These are phyloP conservation scores for Cyberlindnera veronae DNA, from an alignment of 805 yeast genomes.

Conservation along the genomic window DNA sequence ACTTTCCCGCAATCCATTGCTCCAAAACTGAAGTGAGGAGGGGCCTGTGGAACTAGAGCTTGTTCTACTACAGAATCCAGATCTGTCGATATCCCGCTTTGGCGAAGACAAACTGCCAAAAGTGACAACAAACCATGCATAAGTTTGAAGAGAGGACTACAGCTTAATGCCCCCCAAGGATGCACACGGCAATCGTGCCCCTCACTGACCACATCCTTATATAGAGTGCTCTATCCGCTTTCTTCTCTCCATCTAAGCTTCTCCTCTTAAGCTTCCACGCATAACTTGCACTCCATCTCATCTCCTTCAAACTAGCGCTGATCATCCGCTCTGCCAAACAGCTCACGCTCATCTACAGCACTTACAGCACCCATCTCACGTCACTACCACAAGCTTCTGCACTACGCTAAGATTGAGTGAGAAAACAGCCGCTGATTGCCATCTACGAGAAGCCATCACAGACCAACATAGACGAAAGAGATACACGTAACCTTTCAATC, in stretches of 20 bases:
- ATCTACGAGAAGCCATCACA: background rate
- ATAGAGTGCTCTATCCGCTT: background rate
- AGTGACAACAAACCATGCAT: slow-evolving; percentile 4
- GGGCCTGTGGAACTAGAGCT: no score
- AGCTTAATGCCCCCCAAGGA: background rate
- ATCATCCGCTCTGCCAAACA: background rate
- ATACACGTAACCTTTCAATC: background rate
- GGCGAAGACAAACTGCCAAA: background rate
- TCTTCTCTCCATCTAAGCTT: background rate
- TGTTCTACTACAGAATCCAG: no score
- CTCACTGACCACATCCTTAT: background rate
- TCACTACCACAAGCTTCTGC: background rate
- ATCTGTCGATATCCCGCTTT: no score
- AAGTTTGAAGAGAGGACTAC: background rate
- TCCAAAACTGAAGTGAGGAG: no score
- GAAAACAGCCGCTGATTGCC: background rate
- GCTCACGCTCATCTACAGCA: background rate
- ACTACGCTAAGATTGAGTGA: background rate
- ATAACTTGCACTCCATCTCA: background rate
- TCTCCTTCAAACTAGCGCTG: background rate
- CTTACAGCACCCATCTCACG: background rate
- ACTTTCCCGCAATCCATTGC: no score
- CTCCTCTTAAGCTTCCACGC: background rate
- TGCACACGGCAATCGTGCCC: background rate
- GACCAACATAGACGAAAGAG: background rate